Evolutionary conservation across 2,329 filamentous ascomycete species (phyloP).

Genomic region (Torrubiellomyces zombiae): DNA sequence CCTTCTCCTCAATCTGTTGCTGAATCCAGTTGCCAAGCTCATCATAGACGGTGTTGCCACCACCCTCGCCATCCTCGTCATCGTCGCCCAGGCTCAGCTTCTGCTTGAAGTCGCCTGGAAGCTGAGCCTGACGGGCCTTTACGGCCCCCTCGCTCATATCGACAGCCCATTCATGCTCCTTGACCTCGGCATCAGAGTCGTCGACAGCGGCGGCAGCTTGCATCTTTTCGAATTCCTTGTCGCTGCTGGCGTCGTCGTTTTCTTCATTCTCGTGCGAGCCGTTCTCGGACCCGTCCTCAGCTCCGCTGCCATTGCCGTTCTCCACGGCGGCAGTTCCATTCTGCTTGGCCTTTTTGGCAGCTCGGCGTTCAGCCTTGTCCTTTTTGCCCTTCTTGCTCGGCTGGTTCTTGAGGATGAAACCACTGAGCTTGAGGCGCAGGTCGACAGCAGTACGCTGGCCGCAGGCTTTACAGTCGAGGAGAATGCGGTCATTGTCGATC

Average conservation of each 20-base stretch:
- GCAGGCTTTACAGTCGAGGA: slow-evolving; percentile 96
- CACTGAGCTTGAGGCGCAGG: slow-evolving; percentile 83
- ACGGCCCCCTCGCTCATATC: slow-evolving; percentile 93
- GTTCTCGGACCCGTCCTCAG: slow-evolving; percentile 34
- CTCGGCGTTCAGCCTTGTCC: slow-evolving; percentile 85
- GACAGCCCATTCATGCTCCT: slow-evolving; percentile 88
- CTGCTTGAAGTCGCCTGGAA: slow-evolving; percentile 89
- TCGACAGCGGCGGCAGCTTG: slow-evolving; percentile 38
- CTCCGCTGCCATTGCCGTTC: slow-evolving; percentile 41
- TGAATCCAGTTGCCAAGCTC: slow-evolving; percentile 87
- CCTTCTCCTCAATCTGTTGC: slow-evolving; percentile 52
- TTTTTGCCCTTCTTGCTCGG: slow-evolving; percentile 80
- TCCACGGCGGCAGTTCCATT: slow-evolving; percentile 42
- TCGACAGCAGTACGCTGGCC: slow-evolving; percentile 87
- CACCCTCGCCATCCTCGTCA: slow-evolving; percentile 65
- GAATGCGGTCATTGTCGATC: slow-evolving; percentile 84
- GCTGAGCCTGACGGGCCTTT: slow-evolving; percentile 80
- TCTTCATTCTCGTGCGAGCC: slow-evolving; percentile 33
- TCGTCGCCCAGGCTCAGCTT: slow-evolving; percentile 72
- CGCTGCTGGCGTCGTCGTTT: slow-evolving; percentile 56
- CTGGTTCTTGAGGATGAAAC: slow-evolving; percentile 93
- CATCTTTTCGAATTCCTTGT: slow-evolving; percentile 83
- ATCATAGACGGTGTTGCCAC: slow-evolving; percentile 66
- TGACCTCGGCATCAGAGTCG: slow-evolving; percentile 40
- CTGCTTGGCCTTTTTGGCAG: slow-evolving; percentile 79